Evolutionary conservation across 2,329 filamentous ascomycete species (phyloP).

Genomic region (Sphaerulina populicola): DNA sequence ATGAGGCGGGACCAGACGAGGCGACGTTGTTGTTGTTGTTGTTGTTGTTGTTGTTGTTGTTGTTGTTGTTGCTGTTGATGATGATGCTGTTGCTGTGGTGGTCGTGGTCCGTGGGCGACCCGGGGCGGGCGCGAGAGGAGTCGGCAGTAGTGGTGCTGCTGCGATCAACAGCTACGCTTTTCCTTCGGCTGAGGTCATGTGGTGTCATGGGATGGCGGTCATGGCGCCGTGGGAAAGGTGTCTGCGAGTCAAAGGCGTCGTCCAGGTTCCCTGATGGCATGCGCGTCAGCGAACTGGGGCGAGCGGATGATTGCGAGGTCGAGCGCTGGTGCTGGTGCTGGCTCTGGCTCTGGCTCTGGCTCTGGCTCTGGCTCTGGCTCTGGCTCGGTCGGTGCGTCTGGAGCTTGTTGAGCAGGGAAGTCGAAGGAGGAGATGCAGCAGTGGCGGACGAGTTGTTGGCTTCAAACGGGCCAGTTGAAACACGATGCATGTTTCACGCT

Average conservation of each 20-base stretch:
- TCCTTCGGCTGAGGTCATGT: conserved; percentile 31
- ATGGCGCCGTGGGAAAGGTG: conserved; percentile 22
- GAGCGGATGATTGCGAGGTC: conserved; percentile 40
- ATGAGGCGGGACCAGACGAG: conserved; percentile 40
- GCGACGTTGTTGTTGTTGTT: neutral
- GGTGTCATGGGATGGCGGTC: conserved; percentile 19
- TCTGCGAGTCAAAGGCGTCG: conserved; percentile 14
- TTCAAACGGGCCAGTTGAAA: conserved; percentile 17
- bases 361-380: too few relatives aligned
- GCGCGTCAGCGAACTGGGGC: conserved; percentile 32
- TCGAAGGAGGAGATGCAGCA: conserved; percentile 1
- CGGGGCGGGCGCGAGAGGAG: neutral
- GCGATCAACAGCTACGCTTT: conserved; percentile 37
- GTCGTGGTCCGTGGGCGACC: neutral
- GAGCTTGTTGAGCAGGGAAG: conserved; percentile 9
- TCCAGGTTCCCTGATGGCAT: conserved; percentile 21
- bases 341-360: too few relatives aligned
- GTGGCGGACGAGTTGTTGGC: conserved; percentile 2
- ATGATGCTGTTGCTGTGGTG: neutral
- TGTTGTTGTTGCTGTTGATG: too few relatives aligned
- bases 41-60: too few relatives aligned
- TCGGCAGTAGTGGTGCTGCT: neutral
- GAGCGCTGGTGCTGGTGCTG: conserved; percentile 27
- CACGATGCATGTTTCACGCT: conserved; percentile 14
- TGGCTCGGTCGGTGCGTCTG: conserved; percentile 15